Evolutionary conservation across 768 basidiomycete genomes (phyloP), one percentile per base, ranked within the genome.

Genomic region (Cantharellus anzutake): DNA sequence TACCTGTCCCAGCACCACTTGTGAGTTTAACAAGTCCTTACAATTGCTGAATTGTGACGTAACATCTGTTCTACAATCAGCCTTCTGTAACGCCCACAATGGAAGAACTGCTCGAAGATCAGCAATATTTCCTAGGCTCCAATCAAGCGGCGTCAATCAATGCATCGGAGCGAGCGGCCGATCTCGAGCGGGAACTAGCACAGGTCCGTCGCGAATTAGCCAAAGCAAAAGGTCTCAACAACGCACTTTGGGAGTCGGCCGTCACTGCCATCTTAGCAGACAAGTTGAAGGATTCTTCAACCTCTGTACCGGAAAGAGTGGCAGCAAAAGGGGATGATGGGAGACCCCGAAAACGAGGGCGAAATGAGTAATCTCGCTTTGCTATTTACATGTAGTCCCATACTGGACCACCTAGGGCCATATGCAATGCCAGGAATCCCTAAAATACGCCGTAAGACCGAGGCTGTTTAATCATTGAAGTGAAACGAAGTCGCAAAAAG

Each of bases 171-270:
- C 79, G 78, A 55, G 75, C 91, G 5, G 66, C 75, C 14, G 80
- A 83, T 64, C 78, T 94, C 1, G 84, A 91, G 69, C 70, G 72
- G 2, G 89, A 96, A 69, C 76, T 91, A 4, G 74, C 74, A 56
- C 71, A 69, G 35, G 69, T 94, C 60, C 78, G 75, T 52, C 78
- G 80, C 52, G 83, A 90, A 62, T 73, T 97, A 3, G 79, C 80
- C 37, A 83, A 81, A 67, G 93, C 93, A 3, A 89, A 91, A 67
- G 80, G 83, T n/a, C 76, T 96, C 61, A 97, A 96, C 65, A 90
- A 96, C 66, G 76, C 78, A 58, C 94, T 96, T 84, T 96, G 93
- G 93, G 84, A 86, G 64, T 79, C 77, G 2, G 78, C 91, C 1
- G 84, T 93, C 38, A 81, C 84, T 63, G 77, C 72, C 51, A 70